Evolutionary conservation across 176 grass and related monocot species (phyloP).

Genomic region (Ensete glaucum): DNA sequence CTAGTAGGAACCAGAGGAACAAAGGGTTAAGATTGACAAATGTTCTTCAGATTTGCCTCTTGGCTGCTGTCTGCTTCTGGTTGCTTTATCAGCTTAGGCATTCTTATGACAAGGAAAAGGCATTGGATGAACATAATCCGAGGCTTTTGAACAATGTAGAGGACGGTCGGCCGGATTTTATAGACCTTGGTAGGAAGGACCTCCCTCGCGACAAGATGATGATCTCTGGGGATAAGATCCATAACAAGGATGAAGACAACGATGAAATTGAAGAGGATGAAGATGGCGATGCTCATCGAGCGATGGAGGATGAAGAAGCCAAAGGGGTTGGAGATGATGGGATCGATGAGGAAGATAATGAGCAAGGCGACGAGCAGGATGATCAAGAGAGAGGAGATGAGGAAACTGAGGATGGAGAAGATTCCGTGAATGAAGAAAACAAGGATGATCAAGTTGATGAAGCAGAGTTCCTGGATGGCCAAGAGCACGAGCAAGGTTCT

Average conservation of each 20-base stretch:
- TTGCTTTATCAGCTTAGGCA: constrained; percentile 12
- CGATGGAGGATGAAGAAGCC: constrained; percentile 4
- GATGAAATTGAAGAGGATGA: constrained; percentile 7
- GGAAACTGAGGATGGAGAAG: constrained; percentile 4
- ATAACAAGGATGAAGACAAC: neutral
- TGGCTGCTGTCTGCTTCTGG: constrained; percentile 13
- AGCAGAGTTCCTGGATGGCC: neutral
- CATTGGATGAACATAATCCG: neutral
- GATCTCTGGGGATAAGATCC: neutral
- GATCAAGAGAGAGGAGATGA: constrained; percentile 8
- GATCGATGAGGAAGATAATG: constrained; percentile 8
- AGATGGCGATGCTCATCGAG: neutral
- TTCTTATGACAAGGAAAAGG: constrained; percentile 16
- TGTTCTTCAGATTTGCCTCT: constrained; percentile 9
- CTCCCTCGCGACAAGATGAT: neutral
- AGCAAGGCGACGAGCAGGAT: constrained; percentile 16
- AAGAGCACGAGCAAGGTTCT: neutral
- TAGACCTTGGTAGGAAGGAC: constrained; percentile 3
- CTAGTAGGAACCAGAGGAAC: constrained; percentile 16
- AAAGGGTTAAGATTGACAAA: constrained; percentile 10
- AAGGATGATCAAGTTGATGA: neutral
- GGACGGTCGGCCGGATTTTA: neutral
- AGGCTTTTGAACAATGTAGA: neutral
- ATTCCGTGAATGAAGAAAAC: neutral
- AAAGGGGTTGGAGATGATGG: constrained; percentile 11